phyloP scores from a whole-genome alignment of 768 basidiomycete genomes.

The Paxillus rubicundulus region DNA sequence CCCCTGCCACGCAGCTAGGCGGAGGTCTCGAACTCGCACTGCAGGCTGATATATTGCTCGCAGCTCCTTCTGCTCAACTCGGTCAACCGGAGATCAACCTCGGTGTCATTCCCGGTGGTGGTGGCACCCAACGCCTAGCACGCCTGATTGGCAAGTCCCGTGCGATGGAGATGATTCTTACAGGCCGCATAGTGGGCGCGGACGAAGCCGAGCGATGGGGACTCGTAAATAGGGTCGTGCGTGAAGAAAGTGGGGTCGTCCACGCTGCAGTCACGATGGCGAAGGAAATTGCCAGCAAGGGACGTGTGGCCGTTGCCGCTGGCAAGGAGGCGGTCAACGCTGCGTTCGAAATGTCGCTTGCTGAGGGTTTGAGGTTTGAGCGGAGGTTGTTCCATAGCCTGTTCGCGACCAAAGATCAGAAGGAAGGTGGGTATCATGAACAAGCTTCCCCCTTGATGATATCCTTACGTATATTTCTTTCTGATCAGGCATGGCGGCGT shows the following conservation, averaged over 20 bases:
- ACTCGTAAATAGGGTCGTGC: constrained; percentile 72
- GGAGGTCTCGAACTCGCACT: constrained; percentile 97
- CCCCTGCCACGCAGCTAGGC: constrained; percentile 62
- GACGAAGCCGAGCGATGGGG: constrained; percentile 87
- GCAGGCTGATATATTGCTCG: constrained; percentile 94
- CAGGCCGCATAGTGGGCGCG: constrained; percentile 79
- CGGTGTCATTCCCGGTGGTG: constrained; percentile 92
- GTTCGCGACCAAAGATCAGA: constrained; percentile 93
- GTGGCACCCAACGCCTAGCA: constrained; percentile 89
- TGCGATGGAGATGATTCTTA: constrained; percentile 92
- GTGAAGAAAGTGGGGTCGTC: constrained; percentile 77
- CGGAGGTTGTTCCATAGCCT: constrained; percentile 85
- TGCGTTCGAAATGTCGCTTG: constrained; percentile 80
- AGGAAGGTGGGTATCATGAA: constrained; percentile 67
- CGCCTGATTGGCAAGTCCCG: constrained; percentile 86
- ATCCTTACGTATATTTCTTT: constrained; percentile 1
- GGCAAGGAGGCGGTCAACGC: constrained; percentile 94
- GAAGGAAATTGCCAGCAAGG: constrained; percentile 68
- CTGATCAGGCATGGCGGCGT: constrained; percentile 83
- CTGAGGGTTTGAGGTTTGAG: constrained; percentile 85
- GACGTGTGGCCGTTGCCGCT: constrained; percentile 79
- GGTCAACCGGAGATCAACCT: constrained; percentile 97
- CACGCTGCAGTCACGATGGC: constrained; percentile 85
- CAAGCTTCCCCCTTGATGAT: neutral
- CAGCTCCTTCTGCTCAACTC: constrained; percentile 85